Conservation (phyloP, 129 eudicot genomes). For the Apium graveolens region DNA sequence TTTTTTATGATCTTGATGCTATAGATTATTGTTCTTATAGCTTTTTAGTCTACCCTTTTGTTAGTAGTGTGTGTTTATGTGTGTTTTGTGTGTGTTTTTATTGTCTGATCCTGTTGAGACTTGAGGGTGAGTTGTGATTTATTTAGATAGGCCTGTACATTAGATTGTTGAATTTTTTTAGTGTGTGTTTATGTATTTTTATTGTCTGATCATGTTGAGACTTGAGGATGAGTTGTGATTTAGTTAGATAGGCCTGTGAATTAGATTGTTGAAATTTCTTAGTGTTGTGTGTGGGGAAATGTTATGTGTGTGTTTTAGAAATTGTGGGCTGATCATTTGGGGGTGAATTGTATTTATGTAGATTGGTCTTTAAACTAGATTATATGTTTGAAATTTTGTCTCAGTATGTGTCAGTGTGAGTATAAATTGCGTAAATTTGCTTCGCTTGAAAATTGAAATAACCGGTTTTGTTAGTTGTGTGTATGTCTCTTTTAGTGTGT, state of each 20-base stretch:
- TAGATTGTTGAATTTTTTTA: neutral
- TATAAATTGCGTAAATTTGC: neutral
- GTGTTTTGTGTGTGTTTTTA: neutral
- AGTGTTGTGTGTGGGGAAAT: neutral
- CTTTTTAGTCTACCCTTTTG: no score
- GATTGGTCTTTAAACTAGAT: neutral
- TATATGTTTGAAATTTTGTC: neutral
- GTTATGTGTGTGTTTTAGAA: neutral
- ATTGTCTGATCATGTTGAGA: neutral
- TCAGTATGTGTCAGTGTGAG: neutral
- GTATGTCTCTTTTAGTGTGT: no score
- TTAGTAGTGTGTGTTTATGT: neutral
- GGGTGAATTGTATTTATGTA: neutral
- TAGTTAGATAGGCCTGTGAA: neutral
- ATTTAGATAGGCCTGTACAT: neutral
- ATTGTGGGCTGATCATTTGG: neutral
- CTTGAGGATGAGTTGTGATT: neutral
- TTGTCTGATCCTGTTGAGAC: neutral
- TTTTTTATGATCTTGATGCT: no score
- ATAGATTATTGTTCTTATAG: no score
- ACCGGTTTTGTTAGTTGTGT: no score
- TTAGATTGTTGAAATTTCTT: neutral
- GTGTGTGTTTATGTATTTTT: no score
- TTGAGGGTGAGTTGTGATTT: neutral
- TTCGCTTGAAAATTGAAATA: no score